A percentile compares a stretch with the other conserved stretches of the same genome.
Conservation (phyloP, 257 asterid species). For the Solanum paucissectum region DNA sequence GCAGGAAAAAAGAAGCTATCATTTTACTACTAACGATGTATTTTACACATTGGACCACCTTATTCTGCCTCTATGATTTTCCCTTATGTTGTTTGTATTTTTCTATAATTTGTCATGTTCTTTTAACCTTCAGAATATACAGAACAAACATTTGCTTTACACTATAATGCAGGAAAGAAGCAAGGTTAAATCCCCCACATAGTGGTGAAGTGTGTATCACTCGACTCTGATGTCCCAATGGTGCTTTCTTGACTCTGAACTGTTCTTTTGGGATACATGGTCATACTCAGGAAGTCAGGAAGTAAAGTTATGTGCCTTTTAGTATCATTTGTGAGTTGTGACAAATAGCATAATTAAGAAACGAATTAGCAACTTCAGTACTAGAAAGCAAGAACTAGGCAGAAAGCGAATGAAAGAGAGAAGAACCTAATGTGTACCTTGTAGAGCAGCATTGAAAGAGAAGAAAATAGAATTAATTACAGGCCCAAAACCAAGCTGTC, state of each 20-base stretch:
- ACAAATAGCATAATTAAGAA: not conserved
- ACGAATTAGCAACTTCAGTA: not conserved
- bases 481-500: slow-evolving; percentile 71
- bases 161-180: not conserved
- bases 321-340: not conserved
- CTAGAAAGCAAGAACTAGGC: not conserved
- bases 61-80: not conserved
- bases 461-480: slow-evolving; percentile 47
- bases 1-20: not conserved
- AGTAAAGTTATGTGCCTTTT: not conserved
- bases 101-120: not conserved
- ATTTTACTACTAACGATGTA: not conserved
- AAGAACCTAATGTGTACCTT: slow-evolving; percentile 34
- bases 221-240: not conserved
- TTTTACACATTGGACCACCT: not conserved
- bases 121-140: not conserved
- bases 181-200: not conserved
- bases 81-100: not conserved
- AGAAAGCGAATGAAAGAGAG: not conserved
- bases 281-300: not conserved
- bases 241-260: not conserved
- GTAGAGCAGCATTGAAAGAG: slow-evolving; percentile 74
- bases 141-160: not conserved
- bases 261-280: not conserved
- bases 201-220: not conserved